Base-by-base conservation (phyloP, 2,329 filamentous ascomycete species). In the Nemania diffusa region DNA sequence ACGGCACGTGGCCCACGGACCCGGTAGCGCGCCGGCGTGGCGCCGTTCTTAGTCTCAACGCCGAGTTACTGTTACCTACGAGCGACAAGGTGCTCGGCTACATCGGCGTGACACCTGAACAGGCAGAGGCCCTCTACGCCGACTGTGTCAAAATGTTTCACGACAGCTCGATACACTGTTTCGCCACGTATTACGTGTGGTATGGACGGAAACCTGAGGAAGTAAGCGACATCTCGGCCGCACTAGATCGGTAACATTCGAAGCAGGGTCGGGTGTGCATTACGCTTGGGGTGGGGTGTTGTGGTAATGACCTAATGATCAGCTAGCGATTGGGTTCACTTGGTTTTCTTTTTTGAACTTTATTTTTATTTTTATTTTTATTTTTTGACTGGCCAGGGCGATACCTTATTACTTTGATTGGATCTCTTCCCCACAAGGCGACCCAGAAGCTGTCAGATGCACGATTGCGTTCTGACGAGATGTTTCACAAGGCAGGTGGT, bases 1-100 rank as follows among this genome's bases (percentile, higher is more conserved):
- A 84, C 6, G 83, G 82, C 17, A 74, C 77, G 0, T 87, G 85
- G 85, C 78, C 84, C 0, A 80, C 76, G 56, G 81, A 87, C 57
- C 75, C 78, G 22, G 80, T 78, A 15, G 77, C 84, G 48, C 84
- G 83, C 69, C 79, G 79, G 58, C 79, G 85, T 62, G 84, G 77
- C 13, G 70, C 77, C n/a, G 81, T 79, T 53, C 46, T 73, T 40
- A 65, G 32, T 22, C 59, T 70, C 57, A 69, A 66, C n/a, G 64
- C 62, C 62, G 65, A 73, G 46, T 58, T 68, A 1, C n/a, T 70
- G 8, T 29, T 73, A 20, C 69, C 69, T 3, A 55, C 69, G 6
- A 68, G 65, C 64, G 52, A 62, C 34, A 62, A 37, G 40, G 29
- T 69, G 11, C 64, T 72, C 27, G 59, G 56, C 34, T 67, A 57